Base-by-base conservation (phyloP, 1,284 basidiomycete genomes). In the Apiotrichum siamense region DNA sequence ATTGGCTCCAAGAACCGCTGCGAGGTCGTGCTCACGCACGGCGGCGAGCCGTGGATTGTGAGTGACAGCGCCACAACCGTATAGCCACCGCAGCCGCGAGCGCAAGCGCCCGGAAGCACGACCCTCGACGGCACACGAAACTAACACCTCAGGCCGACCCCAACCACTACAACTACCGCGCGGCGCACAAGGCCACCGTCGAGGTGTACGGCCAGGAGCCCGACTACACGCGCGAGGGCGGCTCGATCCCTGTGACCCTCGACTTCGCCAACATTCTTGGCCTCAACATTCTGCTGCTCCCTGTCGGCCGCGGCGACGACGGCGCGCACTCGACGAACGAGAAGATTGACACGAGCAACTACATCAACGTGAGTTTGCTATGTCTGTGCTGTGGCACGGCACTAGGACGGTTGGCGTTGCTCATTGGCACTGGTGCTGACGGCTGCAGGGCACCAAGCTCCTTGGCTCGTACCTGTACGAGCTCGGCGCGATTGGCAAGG, bases 241-340 rank as follows among this genome's bases (percentile, higher is more conserved):
- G 94, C 2, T 94, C 89, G 2, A 97, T 97, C 62, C 93, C 93
- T 0, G 90, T 97, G 43, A 96, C 93, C 7, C 80, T 98, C 52
- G 96, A 92, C 4, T 97, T 98, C 73, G 89, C 92, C 18, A 90
- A 97, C 69, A 81, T 83, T 43, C 77, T 97, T 44, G 81, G 82
- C 24, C 70, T 76, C 62, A 77, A 79, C 64, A 86, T 96, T 10
- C 74, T 93, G 37, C 76, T 97, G 23, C 77, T 97, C 46, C 93
- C 93, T 4, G 93, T 97, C 84, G 92, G 92, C 9, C 78, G 91
- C 49, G 87, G 88, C 5, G 89, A 94, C 66, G 93, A 98, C 65
- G 93, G 63, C 86, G 88, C 77, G 85, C 89, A 73, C 58, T 72
- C 69, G 29, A 96, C 88, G 23, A 96, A 96, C 74, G 94, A 98